These are phyloP conservation scores for Sesbania bispinosa DNA, from an alignment of 306 rosid species.

Conservation along the genomic window DNA sequence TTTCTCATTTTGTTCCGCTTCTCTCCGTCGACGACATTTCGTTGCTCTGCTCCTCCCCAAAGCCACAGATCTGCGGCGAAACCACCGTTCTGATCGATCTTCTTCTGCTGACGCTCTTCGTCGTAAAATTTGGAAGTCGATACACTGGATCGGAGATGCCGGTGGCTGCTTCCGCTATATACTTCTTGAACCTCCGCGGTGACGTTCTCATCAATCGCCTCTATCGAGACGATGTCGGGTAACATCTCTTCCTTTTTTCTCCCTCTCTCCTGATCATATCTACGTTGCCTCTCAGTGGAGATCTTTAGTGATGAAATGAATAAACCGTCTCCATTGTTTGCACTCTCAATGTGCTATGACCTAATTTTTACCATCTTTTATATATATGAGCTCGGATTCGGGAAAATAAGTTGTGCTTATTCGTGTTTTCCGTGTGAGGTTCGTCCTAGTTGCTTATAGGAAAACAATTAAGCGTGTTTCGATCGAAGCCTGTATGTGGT, in stretches of 20 bases:
- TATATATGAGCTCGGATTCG: neutral
- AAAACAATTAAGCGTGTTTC: neutral
- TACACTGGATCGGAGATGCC: constrained; percentile 77
- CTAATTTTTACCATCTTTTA: neutral
- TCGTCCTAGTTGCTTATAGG: neutral
- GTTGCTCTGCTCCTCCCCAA: constrained; percentile 3
- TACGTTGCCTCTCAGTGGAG: no score
- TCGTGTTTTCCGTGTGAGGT: neutral
- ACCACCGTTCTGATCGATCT: constrained; percentile 11
- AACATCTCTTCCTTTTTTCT: neutral
- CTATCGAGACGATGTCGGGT: constrained; percentile 97
- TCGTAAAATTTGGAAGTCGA: no score
- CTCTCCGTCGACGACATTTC: constrained; percentile 13
- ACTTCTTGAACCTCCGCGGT: constrained; percentile 89
- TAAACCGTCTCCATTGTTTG: neutral
- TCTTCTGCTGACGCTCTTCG: no score
- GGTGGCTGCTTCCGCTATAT: constrained; percentile 92
- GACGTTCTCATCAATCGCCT: constrained; percentile 98
- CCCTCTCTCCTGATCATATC: no score
- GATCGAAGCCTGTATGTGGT: neutral
- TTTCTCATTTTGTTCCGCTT: constrained; percentile 9
- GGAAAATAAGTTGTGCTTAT: neutral
- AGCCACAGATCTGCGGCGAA: constrained; percentile 31
- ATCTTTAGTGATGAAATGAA: neutral
- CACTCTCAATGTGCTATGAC: neutral